Percentiles rank a stretch among this genome's conserved stretches.
Evolutionary conservation across 1,139 yeast genomes (phyloP).

Genomic region (Debaryomycetaceae sp.): DNA sequence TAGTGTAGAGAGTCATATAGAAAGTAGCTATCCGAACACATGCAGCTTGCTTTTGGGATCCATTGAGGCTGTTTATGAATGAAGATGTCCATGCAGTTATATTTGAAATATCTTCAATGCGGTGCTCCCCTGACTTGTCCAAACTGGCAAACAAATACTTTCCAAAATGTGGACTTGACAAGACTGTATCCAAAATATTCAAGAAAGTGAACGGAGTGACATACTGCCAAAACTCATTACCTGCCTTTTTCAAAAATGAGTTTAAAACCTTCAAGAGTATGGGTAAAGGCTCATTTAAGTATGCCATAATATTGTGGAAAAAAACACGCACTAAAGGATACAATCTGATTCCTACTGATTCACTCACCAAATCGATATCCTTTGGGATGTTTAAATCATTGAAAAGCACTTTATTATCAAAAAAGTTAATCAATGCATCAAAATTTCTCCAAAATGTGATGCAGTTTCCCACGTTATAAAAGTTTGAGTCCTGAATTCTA

Average conservation of each 20-base stretch:
- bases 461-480: slow-evolving; percentile 41
- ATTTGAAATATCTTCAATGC: slow-evolving; percentile 18
- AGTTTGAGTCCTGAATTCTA: slow-evolving; percentile 49
- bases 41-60: slow-evolving; percentile 39
- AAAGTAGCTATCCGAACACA: slow-evolving; percentile 37
- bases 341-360: slow-evolving; percentile 34
- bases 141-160: slow-evolving; percentile 6
- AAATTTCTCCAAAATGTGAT: slow-evolving; percentile 53
- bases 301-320: slow-evolving; percentile 49
- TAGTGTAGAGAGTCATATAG: slow-evolving; percentile 15
- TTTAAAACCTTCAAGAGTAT: slow-evolving; percentile 46
- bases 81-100: slow-evolving; percentile 40
- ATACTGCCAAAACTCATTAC: slow-evolving; percentile 46
- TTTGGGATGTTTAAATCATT: slow-evolving; percentile 39
- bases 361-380: slow-evolving; percentile 42
- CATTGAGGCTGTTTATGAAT: slow-evolving; percentile 31
- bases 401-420: slow-evolving; percentile 38
- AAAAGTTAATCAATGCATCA: slow-evolving; percentile 34
- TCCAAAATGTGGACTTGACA: slow-evolving; percentile 35
- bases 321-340: slow-evolving; percentile 45
- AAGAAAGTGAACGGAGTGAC: slow-evolving; percentile 50
- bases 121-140: slow-evolving; percentile 4
- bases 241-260: slow-evolving; percentile 36
- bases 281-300: slow-evolving; percentile 53
- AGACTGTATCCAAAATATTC: slow-evolving; percentile 53